These are phyloP conservation scores for Aspergillus costaricaensis DNA, from an alignment of 2,329 filamentous ascomycete species.

Conservation along the genomic window DNA sequence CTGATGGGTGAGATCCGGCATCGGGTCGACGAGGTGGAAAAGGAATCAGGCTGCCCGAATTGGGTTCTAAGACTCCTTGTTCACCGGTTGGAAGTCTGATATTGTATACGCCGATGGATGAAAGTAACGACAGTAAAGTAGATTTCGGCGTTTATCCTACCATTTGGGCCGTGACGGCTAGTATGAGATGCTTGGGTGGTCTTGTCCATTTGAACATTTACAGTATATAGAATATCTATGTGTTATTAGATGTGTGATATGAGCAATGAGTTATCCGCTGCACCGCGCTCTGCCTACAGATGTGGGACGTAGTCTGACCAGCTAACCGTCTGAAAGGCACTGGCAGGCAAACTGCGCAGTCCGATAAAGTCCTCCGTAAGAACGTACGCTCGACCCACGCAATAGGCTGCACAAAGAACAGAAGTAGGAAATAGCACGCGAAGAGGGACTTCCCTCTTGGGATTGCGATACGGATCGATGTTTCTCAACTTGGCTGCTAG, in stretches of 20 bases:
- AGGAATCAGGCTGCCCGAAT: conserved; percentile 1
- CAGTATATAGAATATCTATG: too few relatives aligned
- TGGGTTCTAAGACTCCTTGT: conserved; percentile 11
- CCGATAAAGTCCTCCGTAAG: neutral
- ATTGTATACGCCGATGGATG: neutral
- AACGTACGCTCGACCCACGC: neutral
- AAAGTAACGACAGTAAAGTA: neutral
- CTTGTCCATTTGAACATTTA: too few relatives aligned
- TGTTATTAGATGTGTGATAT: too few relatives aligned
- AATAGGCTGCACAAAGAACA: neutral
- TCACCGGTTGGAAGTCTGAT: neutral
- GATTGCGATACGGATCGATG: neutral
- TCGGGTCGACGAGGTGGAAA: neutral
- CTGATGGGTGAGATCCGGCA: conserved; percentile 5
- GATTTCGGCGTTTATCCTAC: too few relatives aligned
- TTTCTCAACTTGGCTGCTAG: neutral
- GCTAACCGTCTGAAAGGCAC: neutral
- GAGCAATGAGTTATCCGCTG: too few relatives aligned
- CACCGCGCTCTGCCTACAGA: neutral
- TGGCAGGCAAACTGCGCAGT: neutral
- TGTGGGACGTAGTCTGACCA: conserved; percentile 3
- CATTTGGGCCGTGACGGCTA: neutral
- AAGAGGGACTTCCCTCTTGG: neutral
- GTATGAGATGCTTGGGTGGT: neutral
- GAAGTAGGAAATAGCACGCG: neutral